Base-by-base conservation (phyloP, 257 asterid species). In the Plantago ovata region DNA sequence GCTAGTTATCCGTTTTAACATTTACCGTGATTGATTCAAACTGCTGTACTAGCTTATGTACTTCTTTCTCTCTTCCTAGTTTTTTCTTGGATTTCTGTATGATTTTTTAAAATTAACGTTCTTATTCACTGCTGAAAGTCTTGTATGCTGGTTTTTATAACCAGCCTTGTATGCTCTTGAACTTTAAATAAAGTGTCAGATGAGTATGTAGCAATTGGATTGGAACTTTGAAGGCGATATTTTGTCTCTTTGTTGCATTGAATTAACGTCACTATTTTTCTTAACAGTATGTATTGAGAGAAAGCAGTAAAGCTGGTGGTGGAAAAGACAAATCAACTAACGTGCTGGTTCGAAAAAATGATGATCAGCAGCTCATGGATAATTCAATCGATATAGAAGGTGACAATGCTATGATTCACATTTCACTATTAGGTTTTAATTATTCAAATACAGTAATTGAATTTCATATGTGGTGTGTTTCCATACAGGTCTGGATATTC, bases 211-310 rank as follows among this genome's bases (percentile, higher is more conserved):
- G 36, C 36, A 6, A 28, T 28, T 28, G 3, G 36, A 8, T 13
- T 20, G 19, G 51, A 45, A 45, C 19, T n/a, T 15, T 45, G 51
- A 6, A 49, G 12, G 32, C 39, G 11, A 38, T 20, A 14, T 21
- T 64, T 49, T 33, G 22, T 53, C 47, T 45, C 55, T 52, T 60
- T 42, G 53, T 49, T 68, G 59, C 33, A 41, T 18, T 61, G 53
- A 46, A 60, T 68, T 33, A 41, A 53, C 20, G 44, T 38, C 41
- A 15, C 64, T 70, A 44, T 39, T 46, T 56, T 75, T 60, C 72
- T 61, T 21, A 36, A 55, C 95, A 84, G 95, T 87, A 85, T 53
- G 86, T 82, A 45, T 72, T 64, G 47, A 80, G 89, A 76, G 86
- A 87, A 60, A 69, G 68, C 77, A 60, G 80, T 51, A 87, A 85